These are phyloP conservation scores for Sordaria brevicollis DNA, from an alignment of 495 filamentous ascomycete genomes.

Conservation along the genomic window DNA sequence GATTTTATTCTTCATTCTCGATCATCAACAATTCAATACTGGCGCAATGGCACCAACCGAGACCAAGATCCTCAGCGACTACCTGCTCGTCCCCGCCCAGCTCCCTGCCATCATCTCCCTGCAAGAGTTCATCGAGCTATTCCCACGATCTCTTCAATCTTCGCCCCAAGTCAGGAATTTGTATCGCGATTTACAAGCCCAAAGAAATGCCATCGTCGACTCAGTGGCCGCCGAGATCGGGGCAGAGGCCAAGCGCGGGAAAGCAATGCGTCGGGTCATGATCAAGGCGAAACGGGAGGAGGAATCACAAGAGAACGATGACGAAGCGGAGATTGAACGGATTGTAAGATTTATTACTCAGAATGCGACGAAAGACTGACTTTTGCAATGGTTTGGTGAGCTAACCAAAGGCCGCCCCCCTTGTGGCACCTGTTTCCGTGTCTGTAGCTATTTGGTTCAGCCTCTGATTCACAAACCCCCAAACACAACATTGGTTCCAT, in stretches of 20 bases:
- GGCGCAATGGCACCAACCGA: slow-evolving; percentile 60
- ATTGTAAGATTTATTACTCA: slow-evolving; percentile 41
- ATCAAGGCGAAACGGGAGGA: slow-evolving; percentile 42
- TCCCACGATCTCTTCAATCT: slow-evolving; percentile 56
- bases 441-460: slow-evolving; percentile 54
- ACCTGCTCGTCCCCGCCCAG: slow-evolving; percentile 65
- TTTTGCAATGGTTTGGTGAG: not conserved
- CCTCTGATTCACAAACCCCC: slow-evolving; percentile 25
- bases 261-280: slow-evolving; percentile 51
- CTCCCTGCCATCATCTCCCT: slow-evolving; percentile 63
- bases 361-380: not conserved
- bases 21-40: not conserved
- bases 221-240: slow-evolving; percentile 58
- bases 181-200: slow-evolving; percentile 70
- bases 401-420: not conserved
- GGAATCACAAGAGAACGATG: slow-evolving; percentile 47
- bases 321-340: slow-evolving; percentile 60
- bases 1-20: not conserved
- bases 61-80: slow-evolving; percentile 60
- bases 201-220: slow-evolving; percentile 59
- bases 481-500: slow-evolving; percentile 57
- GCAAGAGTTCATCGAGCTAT: slow-evolving; percentile 63
- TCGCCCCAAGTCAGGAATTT: slow-evolving; percentile 63
- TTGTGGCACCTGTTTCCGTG: not conserved
- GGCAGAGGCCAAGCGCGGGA: slow-evolving; percentile 52